Evolutionary conservation across 148 eudicot species (phyloP).

Genomic region (Agrostemma githago): DNA sequence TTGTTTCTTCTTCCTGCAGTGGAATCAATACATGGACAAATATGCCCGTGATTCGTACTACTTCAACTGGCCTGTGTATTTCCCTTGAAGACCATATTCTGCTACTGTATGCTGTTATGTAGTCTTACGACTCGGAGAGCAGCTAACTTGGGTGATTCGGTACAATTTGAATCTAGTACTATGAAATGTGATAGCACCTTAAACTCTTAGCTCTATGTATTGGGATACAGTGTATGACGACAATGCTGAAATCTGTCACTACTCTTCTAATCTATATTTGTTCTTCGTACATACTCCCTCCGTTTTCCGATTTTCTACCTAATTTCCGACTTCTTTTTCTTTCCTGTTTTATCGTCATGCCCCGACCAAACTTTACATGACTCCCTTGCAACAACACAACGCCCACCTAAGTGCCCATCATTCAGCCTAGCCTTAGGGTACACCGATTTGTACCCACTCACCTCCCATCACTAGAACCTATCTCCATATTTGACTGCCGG

Average conservation of each 20-base stretch:
- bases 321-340: too few relatives aligned
- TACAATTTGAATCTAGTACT: neutral
- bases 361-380: too few relatives aligned
- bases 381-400: too few relatives aligned
- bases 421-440: too few relatives aligned
- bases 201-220: neutral
- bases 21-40: slow-evolving; percentile 67
- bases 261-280: neutral
- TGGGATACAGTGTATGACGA: neutral
- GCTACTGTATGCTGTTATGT: slow-evolving; percentile 5
- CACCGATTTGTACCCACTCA: too few relatives aligned
- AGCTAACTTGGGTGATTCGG: neutral
- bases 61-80: slow-evolving; percentile 79
- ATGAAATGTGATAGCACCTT: neutral
- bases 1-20: slow-evolving; percentile 44
- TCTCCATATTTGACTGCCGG: too few relatives aligned
- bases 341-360: too few relatives aligned
- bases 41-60: slow-evolving; percentile 75
- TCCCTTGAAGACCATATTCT: slow-evolving; percentile 37
- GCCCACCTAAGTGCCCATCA: too few relatives aligned
- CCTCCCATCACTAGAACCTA: too few relatives aligned
- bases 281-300: neutral
- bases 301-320: too few relatives aligned
- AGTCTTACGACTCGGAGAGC: neutral
- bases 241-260: neutral